phyloP scores from a whole-genome alignment of 192 early-diverging fungal species.

The Funneliformis mosseae region DNA sequence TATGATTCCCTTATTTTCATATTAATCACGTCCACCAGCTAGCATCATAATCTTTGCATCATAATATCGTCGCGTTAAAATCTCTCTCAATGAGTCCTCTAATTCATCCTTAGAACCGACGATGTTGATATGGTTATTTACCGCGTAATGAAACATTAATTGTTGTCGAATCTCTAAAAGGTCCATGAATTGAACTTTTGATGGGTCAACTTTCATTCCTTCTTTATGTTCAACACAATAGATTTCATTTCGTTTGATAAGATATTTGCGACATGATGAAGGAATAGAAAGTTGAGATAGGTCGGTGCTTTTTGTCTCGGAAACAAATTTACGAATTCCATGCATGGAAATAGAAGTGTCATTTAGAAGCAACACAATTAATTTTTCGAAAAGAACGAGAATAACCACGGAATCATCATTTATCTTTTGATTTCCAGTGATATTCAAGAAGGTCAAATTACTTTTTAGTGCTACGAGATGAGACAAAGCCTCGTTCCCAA shows the following conservation, averaged over 20 bases:
- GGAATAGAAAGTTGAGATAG: conserved; percentile 11
- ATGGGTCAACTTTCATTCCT: conserved; percentile 3
- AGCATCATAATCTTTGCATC: neutral
- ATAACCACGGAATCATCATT: conserved; percentile 2
- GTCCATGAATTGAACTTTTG: neutral
- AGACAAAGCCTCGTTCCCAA: neutral
- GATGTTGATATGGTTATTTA: neutral
- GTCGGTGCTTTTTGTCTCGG: neutral
- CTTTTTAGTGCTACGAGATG: conserved; percentile 6
- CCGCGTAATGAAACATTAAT: conserved; percentile 8
- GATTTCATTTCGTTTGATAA: neutral
- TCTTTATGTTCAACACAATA: conserved; percentile 1
- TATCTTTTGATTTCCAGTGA: neutral
- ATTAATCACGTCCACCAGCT: neutral
- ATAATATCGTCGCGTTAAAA: neutral
- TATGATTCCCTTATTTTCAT: neutral
- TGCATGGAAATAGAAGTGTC: conserved; percentile 5
- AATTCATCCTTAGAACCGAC: neutral
- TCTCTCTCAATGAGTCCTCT: neutral
- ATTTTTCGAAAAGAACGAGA: neutral
- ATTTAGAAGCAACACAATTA: neutral
- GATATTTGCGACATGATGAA: conserved; percentile 1
- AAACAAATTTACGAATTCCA: conserved; percentile 15
- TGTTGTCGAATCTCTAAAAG: neutral
- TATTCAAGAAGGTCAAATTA: neutral